Base-by-base conservation (phyloP, 805 yeast species). In the Saturnispora halmiae region DNA sequence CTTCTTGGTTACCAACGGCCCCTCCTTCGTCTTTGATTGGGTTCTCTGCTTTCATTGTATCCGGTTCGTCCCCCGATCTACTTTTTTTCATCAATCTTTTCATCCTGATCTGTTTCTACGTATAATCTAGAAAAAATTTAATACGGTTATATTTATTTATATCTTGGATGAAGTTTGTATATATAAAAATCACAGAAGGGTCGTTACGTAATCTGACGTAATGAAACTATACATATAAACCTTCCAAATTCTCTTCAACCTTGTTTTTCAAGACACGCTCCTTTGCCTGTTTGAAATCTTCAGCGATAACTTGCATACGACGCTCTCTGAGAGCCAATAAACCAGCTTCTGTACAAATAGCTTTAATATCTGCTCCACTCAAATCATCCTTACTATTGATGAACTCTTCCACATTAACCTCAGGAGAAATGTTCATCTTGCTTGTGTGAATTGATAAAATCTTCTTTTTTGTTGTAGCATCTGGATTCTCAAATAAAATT, bases 321-420 rank as follows among this genome's bases (percentile, higher is more conserved):
- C 97, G 80, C 62, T 90, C 97, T 63, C 97, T 79, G 58, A 90
- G 70, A 1, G 97, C 97, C 56, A 87, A 73, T 65, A 90, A 72
- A 42, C 97, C 97, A 2, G 97, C 96, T 61, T 90, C 97, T 1
- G 97, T 88, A 61, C 96, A 87, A 48, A 90, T 86, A 42, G 96
- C 97, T 66, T 90, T 90, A 51, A 90, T 92, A 63, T 90, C 97
- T 4, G 97, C 97, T 46, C 97, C 97, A 8, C 95, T 84, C 48
- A 92, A 70, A 44, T 92, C 97, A 60, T 90, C 96, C 71, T 88
- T 90, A 26, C 90, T 70, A 43, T 80, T 81, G 31, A 90, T 94
- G 51, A 90, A 74, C 55, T 83, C 94, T 50, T 86, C 95, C 46
- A 88, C 71, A 51, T 85, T 85, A 39, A 88, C 94, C 52, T 88